phyloP scores from a whole-genome alignment of 805 yeast species.

The Yamadazyma tumulicola region DNA sequence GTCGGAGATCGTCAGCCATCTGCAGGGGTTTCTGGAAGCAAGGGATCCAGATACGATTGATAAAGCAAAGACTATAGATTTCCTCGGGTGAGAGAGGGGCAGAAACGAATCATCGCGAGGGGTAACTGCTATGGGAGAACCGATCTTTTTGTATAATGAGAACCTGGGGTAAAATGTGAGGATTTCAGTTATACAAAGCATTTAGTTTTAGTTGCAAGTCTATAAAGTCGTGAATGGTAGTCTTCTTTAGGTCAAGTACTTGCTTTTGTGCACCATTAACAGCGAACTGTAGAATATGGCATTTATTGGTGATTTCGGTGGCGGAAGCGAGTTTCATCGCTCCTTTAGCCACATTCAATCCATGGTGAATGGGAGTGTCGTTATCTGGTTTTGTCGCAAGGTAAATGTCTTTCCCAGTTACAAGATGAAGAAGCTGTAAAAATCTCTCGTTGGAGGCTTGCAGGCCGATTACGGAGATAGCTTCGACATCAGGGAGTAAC shows the following conservation, averaged over 20 bases:
- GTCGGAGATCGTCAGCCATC: too few species aligned
- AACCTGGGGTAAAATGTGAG: too few species aligned
- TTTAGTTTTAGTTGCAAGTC: conserved; percentile 3
- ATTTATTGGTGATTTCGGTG: neutral
- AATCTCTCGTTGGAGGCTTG: conserved; percentile 48
- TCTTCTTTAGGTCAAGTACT: neutral
- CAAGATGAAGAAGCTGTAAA: conserved; percentile 14
- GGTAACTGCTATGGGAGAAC: too few species aligned
- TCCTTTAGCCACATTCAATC: conserved; percentile 12
- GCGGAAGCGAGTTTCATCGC: conserved; percentile 7
- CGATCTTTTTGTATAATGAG: too few species aligned
- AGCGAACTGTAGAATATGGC: neutral
- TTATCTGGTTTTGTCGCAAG: conserved; percentile 1
- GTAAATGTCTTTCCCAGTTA: conserved; percentile 6
- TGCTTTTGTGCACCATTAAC: neutral
- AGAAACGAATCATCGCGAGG: too few species aligned
- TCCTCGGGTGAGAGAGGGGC: too few species aligned
- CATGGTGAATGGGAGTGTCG: conserved; percentile 4
- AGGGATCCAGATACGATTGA: too few species aligned
- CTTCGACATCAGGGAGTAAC: conserved; percentile 20
- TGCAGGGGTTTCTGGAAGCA: too few species aligned
- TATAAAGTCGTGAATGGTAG: neutral
- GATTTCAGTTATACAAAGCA: conserved; percentile 1
- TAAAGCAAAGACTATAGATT: too few species aligned
- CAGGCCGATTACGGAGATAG: conserved; percentile 48